A percentile compares a stretch with the other conserved stretches of the same genome.
These are phyloP conservation scores for Xylaria sp. DNA, from an alignment of 2,329 filamentous ascomycete species.

Conservation along the genomic window DNA sequence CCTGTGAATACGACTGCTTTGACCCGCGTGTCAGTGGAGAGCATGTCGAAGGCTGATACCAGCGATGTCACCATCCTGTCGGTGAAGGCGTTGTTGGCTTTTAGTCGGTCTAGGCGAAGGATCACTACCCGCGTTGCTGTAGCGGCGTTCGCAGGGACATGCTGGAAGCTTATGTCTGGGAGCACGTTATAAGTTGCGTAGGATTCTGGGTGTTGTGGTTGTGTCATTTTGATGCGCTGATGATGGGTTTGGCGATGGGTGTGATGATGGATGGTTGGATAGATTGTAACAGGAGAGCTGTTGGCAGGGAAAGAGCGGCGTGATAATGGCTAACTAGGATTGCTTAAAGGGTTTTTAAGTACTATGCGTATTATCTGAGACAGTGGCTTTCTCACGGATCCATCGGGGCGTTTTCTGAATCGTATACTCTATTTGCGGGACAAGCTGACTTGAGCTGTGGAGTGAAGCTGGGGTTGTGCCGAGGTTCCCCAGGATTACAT, in stretches of 20 bases:
- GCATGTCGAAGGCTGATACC: conserved; percentile 55
- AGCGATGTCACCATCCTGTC: conserved; percentile 67
- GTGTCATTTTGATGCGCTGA: conserved; percentile 16
- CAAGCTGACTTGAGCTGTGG: background rate
- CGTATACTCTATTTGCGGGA: background rate
- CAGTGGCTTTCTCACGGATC: background rate
- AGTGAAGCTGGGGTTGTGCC: background rate
- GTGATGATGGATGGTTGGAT: background rate
- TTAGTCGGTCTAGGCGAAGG: conserved; percentile 68
- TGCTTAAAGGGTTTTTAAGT: background rate
- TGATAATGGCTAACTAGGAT: background rate
- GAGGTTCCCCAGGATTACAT: conserved; percentile 9
- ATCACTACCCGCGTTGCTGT: conserved; percentile 66
- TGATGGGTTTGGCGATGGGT: background rate
- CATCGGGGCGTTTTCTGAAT: background rate
- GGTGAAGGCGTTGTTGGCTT: conserved; percentile 73
- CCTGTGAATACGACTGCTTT: conserved; percentile 61
- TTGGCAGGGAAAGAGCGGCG: too few relatives aligned
- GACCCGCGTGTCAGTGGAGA: conserved; percentile 61
- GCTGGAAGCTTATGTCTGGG: conserved; percentile 53
- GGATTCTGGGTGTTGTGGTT: conserved; percentile 16
- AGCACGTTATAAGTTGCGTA: conserved; percentile 36
- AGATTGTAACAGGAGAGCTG: background rate
- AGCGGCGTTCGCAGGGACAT: conserved; percentile 56
- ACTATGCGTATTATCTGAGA: too few relatives aligned